Evolutionary conservation across 352 stramenopile genomes (phyloP), one percentile per base, ranked within the genome.

Genomic region (Phytophthora melonis): DNA sequence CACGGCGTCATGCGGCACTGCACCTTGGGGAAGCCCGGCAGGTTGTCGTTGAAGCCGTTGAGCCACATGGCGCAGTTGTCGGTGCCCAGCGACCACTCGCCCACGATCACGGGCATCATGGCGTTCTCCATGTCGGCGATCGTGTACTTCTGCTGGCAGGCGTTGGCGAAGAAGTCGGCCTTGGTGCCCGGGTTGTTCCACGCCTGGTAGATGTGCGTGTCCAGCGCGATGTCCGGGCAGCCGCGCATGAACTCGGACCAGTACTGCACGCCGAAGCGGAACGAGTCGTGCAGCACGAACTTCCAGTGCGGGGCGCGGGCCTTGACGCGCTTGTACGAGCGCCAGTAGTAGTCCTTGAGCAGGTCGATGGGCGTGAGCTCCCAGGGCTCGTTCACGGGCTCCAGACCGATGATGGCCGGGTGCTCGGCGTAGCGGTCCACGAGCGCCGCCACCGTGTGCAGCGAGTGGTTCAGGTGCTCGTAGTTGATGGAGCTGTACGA

Each of bases 161-260:
- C 93, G 81, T 98, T 96, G 14, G 85, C 84, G 63, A 93, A 98
- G 67, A 97, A 98, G 60, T 90, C 87, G 21, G 85, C 83, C 72
- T 87, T 68, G 1, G 83, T 92, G 60, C 82, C 80, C 0, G 86
- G 86, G 60, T 79, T 91, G 77, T 92, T 91, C 84, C 87, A 92
- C 43, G 88, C 90, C 75, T 99, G 95, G 78, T 99, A 99, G 53
- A 98, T 98, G 80, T 99, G 96, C 49, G 94, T 98, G 79, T 99
- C 96, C 23, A 99, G 75, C 6, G 93, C 95, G 72, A 98, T 96
- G 72, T 98, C 95, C 7, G 94, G 93, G 70, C 95, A 98, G 10
- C 78, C 75, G 45, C 83, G 82, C 80, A 93, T 92, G 75, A 95
- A 73, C 27, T 76, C 39, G 11, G 63, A 65, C 69, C 69, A 76